Evolutionary conservation across 306 rosid species (phyloP).

Genomic region (Trifolium repens): DNA sequence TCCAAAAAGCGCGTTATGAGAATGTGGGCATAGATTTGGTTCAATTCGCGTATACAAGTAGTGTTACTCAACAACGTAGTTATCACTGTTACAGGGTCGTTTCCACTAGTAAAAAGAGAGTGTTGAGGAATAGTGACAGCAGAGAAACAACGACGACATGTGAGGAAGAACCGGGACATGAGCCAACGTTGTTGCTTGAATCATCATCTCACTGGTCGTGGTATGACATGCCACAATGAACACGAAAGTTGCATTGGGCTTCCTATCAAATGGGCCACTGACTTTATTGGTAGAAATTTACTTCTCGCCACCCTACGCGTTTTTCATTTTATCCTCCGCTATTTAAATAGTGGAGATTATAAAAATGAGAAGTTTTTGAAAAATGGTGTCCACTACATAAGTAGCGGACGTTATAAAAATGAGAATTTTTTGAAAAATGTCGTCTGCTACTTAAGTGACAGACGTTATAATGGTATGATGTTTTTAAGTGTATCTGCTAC

Average conservation of each 20-base stretch:
- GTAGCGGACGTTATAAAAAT: no score
- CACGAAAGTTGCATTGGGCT: neutral
- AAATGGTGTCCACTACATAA: no score
- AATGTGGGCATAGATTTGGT: slow-evolving; percentile 52
- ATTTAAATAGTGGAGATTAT: no score
- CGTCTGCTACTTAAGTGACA: no score
- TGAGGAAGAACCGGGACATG: slow-evolving; percentile 36
- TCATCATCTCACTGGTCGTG: neutral
- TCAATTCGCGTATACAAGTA: slow-evolving; percentile 40
- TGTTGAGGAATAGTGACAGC: slow-evolving; percentile 10
- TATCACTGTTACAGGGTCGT: slow-evolving; percentile 36
- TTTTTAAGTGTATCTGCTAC: no score
- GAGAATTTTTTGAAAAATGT: no score
- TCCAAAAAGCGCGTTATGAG: slow-evolving; percentile 52
- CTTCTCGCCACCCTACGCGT: no score
- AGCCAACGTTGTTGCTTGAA: neutral
- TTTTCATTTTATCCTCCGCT: no score
- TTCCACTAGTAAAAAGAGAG: neutral
- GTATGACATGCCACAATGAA: neutral
- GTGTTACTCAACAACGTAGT: slow-evolving; percentile 51
- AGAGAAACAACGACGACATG: slow-evolving; percentile 33
- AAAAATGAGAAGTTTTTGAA: no score
- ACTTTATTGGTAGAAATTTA: no score
- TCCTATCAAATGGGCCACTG: no score
- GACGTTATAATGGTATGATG: no score